These are phyloP conservation scores for Candida anglica DNA, from an alignment of 805 yeast species.

Conservation along the genomic window DNA sequence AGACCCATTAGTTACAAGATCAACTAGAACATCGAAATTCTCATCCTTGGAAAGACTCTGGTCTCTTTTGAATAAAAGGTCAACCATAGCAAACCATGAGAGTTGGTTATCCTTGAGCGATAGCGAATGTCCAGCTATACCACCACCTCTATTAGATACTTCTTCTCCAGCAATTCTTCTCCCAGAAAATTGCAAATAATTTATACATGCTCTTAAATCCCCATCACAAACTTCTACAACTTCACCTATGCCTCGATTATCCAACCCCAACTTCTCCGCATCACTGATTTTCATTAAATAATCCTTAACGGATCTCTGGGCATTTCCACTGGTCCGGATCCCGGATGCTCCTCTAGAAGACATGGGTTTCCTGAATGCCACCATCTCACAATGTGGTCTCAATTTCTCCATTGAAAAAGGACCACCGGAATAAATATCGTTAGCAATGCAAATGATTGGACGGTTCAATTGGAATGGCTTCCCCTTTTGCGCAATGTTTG, in stretches of 20 bases:
- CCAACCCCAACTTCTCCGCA: conserved; percentile 48
- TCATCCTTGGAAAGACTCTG: conserved; percentile 42
- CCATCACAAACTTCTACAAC: conserved; percentile 70
- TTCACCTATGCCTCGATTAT: conserved; percentile 53
- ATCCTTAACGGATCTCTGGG: conserved; percentile 33
- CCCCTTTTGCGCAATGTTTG: conserved; percentile 14
- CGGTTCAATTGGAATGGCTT: conserved; percentile 50
- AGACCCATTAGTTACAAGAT: conserved; percentile 38
- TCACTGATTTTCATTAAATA: conserved; percentile 46
- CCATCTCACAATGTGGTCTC: conserved; percentile 68
- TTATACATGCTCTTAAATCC: conserved; percentile 83
- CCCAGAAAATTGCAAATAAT: conserved; percentile 65
- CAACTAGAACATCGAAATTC: conserved; percentile 35
- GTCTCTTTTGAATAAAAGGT: conserved; percentile 54
- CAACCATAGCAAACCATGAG: conserved; percentile 66
- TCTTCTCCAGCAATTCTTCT: conserved; percentile 10
- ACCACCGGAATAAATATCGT: conserved; percentile 58
- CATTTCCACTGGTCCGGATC: conserved; percentile 37
- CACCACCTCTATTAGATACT: conserved; percentile 1
- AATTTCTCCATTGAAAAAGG: conserved; percentile 64
- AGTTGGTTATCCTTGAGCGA: conserved; percentile 55
- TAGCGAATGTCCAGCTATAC: conserved; percentile 9
- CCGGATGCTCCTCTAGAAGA: conserved; percentile 41
- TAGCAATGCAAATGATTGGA: conserved; percentile 91
- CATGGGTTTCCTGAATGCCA: conserved; percentile 60